Percentiles rank a stretch among this genome's conserved stretches.
Conservation (phyloP, 805 yeast species). For the Starmera caribaea region DNA sequence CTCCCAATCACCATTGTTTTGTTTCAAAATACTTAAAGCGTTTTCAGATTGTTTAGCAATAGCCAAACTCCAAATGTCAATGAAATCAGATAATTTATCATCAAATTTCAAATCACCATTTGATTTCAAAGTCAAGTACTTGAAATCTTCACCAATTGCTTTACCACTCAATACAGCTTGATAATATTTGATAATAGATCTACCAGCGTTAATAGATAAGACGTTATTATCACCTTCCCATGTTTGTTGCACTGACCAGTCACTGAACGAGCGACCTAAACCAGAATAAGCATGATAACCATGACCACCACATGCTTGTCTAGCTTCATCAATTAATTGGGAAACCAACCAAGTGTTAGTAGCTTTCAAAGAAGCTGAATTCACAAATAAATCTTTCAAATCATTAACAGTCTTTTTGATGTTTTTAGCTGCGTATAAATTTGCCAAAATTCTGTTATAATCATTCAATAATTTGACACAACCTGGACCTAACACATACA, state of each 20-base stretch:
- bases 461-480: conserved; percentile 50
- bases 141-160: conserved; percentile 18
- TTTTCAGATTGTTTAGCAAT: conserved; percentile 19
- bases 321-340: conserved; percentile 72
- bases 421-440: conserved; percentile 40
- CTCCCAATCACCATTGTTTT: conserved; percentile 24
- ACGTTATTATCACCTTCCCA: conserved; percentile 98
- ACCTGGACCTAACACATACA: conserved; percentile 68
- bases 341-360: conserved; percentile 83
- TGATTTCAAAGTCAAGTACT: conserved; percentile 19
- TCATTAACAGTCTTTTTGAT: conserved; percentile 44
- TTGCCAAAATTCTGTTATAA: conserved; percentile 38
- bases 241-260: conserved; percentile 97
- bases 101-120: conserved; percentile 20
- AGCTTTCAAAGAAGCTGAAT: conserved; percentile 83
- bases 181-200: conserved; percentile 43
- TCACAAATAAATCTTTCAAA: conserved; percentile 70
- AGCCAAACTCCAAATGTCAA: conserved; percentile 25
- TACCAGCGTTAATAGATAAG: conserved; percentile 74
- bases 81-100: conserved; percentile 11
- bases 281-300: conserved; percentile 93
- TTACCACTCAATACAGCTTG: conserved; percentile 27
- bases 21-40: conserved; percentile 20
- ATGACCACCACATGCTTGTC: conserved; percentile 95
- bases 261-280: conserved; percentile 79